phyloP scores from a whole-genome alignment of 345 rosid genomes.

The Arabidopsis thaliana region DNA sequence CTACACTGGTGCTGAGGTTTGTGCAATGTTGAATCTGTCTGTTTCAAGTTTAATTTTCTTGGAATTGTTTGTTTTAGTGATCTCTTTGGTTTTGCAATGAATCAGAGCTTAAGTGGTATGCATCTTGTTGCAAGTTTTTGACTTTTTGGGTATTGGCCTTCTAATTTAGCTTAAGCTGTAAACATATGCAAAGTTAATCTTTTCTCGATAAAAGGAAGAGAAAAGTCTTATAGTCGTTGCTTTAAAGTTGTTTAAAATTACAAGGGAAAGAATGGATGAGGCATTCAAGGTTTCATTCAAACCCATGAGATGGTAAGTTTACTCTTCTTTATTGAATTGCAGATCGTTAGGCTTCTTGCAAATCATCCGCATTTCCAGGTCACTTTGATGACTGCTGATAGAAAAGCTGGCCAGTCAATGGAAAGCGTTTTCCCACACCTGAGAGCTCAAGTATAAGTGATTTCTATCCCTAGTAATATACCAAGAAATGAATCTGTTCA shows the following conservation, averaged over 20 bases:
- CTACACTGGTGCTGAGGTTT: conserved; percentile 98
- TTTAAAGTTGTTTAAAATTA: no score
- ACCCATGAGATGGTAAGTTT: background rate
- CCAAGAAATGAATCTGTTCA: background rate
- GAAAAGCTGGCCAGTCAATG: conserved; percentile 96
- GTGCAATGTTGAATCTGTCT: background rate
- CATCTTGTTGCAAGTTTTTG: conserved; percentile 24
- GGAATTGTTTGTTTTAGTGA: background rate
- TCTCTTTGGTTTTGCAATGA: conserved; percentile 16
- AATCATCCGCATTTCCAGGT: conserved; percentile 79
- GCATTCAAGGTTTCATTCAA: background rate
- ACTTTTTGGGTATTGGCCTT: conserved; percentile 2
- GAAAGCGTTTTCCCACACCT: conserved; percentile 89
- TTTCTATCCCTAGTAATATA: background rate
- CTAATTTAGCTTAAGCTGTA: background rate
- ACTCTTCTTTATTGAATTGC: conserved; percentile 36
- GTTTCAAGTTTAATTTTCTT: background rate
- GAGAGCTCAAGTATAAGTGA: conserved; percentile 60
- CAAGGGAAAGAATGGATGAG: no score
- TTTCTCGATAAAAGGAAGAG: no score
- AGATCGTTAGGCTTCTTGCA: conserved; percentile 84
- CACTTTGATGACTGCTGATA: conserved; percentile 92
- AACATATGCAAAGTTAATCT: background rate
- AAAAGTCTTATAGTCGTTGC: no score
- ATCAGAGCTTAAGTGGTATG: conserved; percentile 13